Base-by-base conservation (phyloP, 176 grass and related monocot species). In the Phyllostachys edulis region DNA sequence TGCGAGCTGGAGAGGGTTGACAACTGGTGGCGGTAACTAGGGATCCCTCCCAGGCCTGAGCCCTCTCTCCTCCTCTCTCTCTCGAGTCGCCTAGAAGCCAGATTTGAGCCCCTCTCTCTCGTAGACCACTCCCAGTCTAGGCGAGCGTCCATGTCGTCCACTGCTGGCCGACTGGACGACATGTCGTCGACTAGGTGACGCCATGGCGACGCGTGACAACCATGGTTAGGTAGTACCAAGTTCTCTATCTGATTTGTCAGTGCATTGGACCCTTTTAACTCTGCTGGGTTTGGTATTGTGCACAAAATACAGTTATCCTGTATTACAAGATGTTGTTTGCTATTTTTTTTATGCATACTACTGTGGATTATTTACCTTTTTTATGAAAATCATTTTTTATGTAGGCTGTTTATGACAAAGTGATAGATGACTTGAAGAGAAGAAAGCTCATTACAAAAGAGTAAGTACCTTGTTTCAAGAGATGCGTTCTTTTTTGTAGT, bases 381-480 rank as follows among this genome's bases (percentile, higher is more conserved):
- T 71, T 78, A 78, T 74, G 49, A 46, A 38, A 17, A 63, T 6
- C 14, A 13, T 55, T n/a, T 79, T 93, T 77, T 8, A 75, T 90
- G 69, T 86, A 99, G 96, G 81, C 13, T 87, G 13, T 88, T 67
- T 52, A 50, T 66, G 90, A 87, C 24, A 83, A 79, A 81, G 81
- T 80, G 56, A 83, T 94, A 15, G 63, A 82, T 50, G 96, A 87
- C 75, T 84, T 99, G 65, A 94, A 86, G 84, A 91, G 75, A 91
- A 94, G 96, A 86, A 92, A 99, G 50, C 93, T 99, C 71, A 76
- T 96, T 49, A 89, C 44, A 12, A 96, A 92, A 83, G 87, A 96
- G 96, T 99, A 94, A 92, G 80, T 41, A 32, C 12, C 80, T 82
- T 20, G 21, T 60, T 45, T 41, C 7, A 73, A 41, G n/a, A 73